Base-by-base conservation (phyloP, 805 yeast species). In the Saturnispora besseyi region DNA sequence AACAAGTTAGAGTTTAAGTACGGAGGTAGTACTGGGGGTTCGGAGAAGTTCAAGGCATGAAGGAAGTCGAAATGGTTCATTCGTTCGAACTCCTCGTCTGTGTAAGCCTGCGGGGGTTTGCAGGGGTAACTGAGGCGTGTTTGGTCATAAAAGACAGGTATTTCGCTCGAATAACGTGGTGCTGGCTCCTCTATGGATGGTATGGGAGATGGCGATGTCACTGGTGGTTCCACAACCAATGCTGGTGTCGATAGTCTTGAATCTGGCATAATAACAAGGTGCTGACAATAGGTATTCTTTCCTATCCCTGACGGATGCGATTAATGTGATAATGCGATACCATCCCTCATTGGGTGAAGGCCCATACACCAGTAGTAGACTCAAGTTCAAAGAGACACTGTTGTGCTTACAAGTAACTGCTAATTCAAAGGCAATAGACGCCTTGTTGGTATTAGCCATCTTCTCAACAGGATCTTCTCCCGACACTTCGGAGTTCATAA, bases 1-100 rank as follows among this genome's bases (percentile, higher is more conserved):
- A 69, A 54, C 26, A 69, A 54, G 44, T 65, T 67, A 8, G 72
- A 68, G 47, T 65, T 67, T 13, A 69, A 53, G 51, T 69, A 67
- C 7, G 70, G 70, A 0, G 74, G 74, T 28, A 69, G 52, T 28
- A 62, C 51, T 4, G 72, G 73, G 1, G 74, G 74, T 32, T 59
- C 62, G 22, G 56, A 54, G 44, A 65, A 61, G 31, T 59, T 51
- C 13, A 67, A 49, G 3, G 58, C 52, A 34, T 58, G 55, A 12
- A 68, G 56, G 51, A 66, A 66, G n/a, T 65, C 64, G 46, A 64
- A 59, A 46, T 67, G 67, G 50, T 67, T 65, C 57, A 63, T 53
- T 28, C 54, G 53, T 13, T 58, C 66, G 41, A 64, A 64, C 38
- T 66, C 70, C 22, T 59, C 62, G 51, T 67, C 71, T 12, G 64